Conservation (phyloP, 768 basidiomycete species). For the Trametes punicea region DNA sequence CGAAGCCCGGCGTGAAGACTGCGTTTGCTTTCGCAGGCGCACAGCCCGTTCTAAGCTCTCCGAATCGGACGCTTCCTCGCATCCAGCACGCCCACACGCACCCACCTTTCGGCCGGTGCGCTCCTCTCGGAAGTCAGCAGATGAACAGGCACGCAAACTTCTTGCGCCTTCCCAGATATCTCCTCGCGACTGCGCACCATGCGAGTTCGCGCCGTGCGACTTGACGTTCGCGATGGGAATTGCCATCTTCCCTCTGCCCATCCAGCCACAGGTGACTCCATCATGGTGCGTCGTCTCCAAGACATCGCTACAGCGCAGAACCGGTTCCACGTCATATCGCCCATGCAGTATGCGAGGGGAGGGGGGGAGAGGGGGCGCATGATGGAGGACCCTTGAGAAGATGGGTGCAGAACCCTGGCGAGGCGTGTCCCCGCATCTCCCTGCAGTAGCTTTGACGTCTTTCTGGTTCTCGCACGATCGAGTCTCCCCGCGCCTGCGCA, state of each 20-base stretch:
- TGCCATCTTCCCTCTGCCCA: conserved; percentile 18
- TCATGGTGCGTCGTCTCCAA: conserved; percentile 16
- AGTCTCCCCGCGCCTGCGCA: neutral
- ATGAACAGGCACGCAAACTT: conserved; percentile 3
- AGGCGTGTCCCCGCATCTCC: conserved; percentile 14
- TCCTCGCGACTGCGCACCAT: conserved; percentile 11
- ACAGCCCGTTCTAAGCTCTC: conserved; percentile 10
- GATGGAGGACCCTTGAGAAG: neutral
- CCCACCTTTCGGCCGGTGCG: conserved; percentile 1
- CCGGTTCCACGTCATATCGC: conserved; percentile 12
- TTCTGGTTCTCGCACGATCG: conserved; percentile 9
- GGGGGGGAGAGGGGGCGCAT: neutral
- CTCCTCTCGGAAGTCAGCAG: conserved; percentile 12
- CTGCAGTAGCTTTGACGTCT: conserved; percentile 11
- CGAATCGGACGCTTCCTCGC: neutral
- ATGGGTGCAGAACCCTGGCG: neutral
- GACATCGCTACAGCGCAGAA: neutral
- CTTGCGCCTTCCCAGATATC: conserved; percentile 14
- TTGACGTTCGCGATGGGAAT: conserved; percentile 14
- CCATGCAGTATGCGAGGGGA: neutral
- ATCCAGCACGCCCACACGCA: conserved; percentile 6
- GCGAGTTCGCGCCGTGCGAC: neutral
- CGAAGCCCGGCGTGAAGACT: conserved; percentile 8
- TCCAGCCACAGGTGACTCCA: conserved; percentile 15
- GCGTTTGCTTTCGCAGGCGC: conserved; percentile 7